Evolutionary conservation across 768 basidiomycete species (phyloP), one percentile per base, ranked within the genome.

Genomic region (Mycena chlorophos): DNA sequence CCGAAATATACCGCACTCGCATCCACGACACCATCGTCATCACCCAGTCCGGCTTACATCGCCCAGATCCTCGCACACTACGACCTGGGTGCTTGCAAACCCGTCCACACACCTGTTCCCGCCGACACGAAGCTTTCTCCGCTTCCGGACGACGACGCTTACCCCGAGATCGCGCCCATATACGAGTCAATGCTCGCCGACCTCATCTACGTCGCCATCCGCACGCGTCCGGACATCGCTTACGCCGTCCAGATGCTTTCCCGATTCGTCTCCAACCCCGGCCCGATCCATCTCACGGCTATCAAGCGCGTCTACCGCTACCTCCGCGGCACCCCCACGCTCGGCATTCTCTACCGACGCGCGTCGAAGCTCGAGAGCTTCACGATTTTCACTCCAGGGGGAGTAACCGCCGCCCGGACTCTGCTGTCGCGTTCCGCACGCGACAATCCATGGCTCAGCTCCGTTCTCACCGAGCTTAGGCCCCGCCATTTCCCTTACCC

Each of bases 31-130:
- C 62, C 12, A 55, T 72, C 12, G 54, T 58, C 20, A 52, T 68
- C 14, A 55, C 48, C 49, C 69, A 75, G 42, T 16, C 26, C 2
- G 51, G 55, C 1, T n/a, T 70, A 68, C 29, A 64, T 68, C n/a
- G 29, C 60, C 1, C 23, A 34, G 19, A 57, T 68, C 13, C 46
- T 65, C 20, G 29, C 43, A 13, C n/a, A 31, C 1, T 63, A 64
- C 37, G 58, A 59, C 8, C 42, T 63, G 48, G 22, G 52, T 12
- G 49, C 61, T 37, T 38, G 37, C 19, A 22, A 45, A 14, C 61
- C 67, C 0, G 54, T 70, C 29, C 58, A 56, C 0, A 69, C 61
- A 1, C 71, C 61, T 20, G 20, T 43, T 8, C 10, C 10, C 22
- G 16, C 49, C 4, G 54, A 46, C 22, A 40, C 56, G 0, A 54